Base-by-base conservation (phyloP, 805 yeast genomes). In the Yarrowia hollandica region DNA sequence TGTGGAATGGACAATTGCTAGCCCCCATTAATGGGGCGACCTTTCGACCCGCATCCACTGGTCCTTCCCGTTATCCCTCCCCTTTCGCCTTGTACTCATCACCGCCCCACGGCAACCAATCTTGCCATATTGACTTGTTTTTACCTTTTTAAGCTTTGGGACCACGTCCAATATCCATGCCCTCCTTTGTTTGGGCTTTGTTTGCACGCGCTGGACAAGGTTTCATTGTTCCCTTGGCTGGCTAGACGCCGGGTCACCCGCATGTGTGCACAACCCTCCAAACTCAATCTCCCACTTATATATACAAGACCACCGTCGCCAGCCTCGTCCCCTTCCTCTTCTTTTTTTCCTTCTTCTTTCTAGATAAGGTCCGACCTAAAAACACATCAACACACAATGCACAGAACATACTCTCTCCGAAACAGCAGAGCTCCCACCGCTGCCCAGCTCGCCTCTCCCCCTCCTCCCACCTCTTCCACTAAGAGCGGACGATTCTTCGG, bases 391-490 rank as follows among this genome's bases (percentile, higher is more conserved):
- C 18, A 22, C 55, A 67, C 59, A 60, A 94, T 94, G 99, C 97
- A 92, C 82, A 88, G 97, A 85, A 92, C 99, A 54, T 94, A 94
- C 77, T 92, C 99, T 31, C 81, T 92, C 76, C 90, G 99, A 83
- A 85, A 90, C 68, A 74, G 86, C 60, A 88, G 96, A 76, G 98
- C 97, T 35, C 99, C 99, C 63, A 91, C 99, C 60, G 98, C 98
- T 62, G 83, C 96, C 65, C 97, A 92, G 77, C 76, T 92, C 75
- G 91, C 86, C 73, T 81, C 88, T 54, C 97, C 98, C 30, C 92
- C 96, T 60, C 98, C 98, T 48, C 98, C 97, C 65, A 85, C 96
- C 38, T 84, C 97, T 28, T 78, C 96, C 59, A 87, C 97, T 69
- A 90, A 90, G 78, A 69, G 79, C 62, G 82, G 85, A 68, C 84